Evolutionary conservation across 2,329 filamentous ascomycete species (phyloP).

Genomic region (Elsinoe fawcettii): DNA sequence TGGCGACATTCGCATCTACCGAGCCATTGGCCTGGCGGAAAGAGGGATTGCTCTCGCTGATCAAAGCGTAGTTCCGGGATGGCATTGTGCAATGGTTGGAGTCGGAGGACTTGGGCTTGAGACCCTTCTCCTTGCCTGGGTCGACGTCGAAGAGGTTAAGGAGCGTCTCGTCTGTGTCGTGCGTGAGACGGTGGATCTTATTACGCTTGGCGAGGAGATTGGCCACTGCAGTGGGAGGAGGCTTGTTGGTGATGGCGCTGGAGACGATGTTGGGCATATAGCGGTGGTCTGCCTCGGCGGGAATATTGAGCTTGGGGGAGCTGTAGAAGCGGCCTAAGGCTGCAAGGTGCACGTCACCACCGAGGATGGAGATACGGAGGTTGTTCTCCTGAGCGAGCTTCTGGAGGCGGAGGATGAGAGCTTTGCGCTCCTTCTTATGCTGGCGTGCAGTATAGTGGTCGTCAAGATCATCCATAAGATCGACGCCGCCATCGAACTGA

Average conservation of each 20-base stretch:
- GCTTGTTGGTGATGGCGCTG: constrained; percentile 61
- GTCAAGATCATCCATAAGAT: constrained; percentile 57
- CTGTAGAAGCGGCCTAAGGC: constrained; percentile 59
- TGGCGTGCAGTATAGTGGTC: constrained; percentile 80
- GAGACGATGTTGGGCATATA: constrained; percentile 60
- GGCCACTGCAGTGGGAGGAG: constrained; percentile 57
- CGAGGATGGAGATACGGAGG: constrained; percentile 54
- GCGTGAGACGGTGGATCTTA: constrained; percentile 58
- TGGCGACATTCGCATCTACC: background rate
- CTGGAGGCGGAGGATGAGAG: constrained; percentile 60
- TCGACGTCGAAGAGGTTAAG: constrained; percentile 56
- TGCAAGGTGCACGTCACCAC: constrained; percentile 57
- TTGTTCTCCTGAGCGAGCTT: constrained; percentile 47
- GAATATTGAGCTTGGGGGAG: constrained; percentile 49
- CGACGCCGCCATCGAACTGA: constrained; percentile 72
- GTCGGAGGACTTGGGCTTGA: constrained; percentile 54
- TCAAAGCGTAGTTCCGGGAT: constrained; percentile 56
- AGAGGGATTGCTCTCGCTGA: constrained; percentile 43
- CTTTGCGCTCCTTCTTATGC: constrained; percentile 80
- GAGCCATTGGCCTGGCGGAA: constrained; percentile 14
- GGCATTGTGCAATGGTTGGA: constrained; percentile 83
- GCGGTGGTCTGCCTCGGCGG: constrained; percentile 51
- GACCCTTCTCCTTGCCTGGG: constrained; percentile 39
- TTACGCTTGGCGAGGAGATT: constrained; percentile 56
- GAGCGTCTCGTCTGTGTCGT: constrained; percentile 56